Conservation (phyloP, 176 grass and related monocot species). For the Zea luxurians region DNA sequence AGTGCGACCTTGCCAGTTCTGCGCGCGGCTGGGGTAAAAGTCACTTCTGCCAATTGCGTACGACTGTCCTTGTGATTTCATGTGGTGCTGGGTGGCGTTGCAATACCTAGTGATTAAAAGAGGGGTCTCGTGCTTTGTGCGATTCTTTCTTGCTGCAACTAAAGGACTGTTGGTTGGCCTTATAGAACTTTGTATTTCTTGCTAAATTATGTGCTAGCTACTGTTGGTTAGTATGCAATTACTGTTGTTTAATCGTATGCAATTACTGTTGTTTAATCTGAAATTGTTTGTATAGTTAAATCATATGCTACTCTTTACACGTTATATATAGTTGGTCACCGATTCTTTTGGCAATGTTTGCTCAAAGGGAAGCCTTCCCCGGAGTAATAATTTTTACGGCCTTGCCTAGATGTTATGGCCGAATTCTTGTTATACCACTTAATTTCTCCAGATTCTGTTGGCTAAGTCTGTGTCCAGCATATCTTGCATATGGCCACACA, state of each 20-base stretch:
- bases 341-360: not conserved
- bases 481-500: too few species aligned
- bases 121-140: slow-evolving; percentile 43
- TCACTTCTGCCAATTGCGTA: slow-evolving; percentile 37
- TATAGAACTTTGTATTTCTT: not conserved
- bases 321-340: slow-evolving; percentile 3
- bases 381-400: not conserved
- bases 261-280: slow-evolving; percentile 6
- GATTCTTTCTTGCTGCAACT: not conserved
- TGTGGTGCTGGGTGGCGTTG: slow-evolving; percentile 34
- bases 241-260: not conserved
- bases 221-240: not conserved
- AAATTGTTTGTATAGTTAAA: slow-evolving; percentile 14
- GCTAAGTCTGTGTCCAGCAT: too few species aligned
- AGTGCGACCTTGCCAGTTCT: not conserved
- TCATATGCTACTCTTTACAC: not conserved
- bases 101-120: slow-evolving; percentile 9
- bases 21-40: slow-evolving; percentile 29
- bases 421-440: slow-evolving; percentile 3
- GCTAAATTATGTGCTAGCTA: not conserved
- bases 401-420: not conserved
- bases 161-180: not conserved
- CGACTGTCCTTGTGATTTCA: slow-evolving; percentile 52
- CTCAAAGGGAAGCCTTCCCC: not conserved
- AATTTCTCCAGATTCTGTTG: slow-evolving; percentile 1